phyloP scores from a whole-genome alignment of 2,329 filamentous ascomycete genomes.

The Neonectria punicea region DNA sequence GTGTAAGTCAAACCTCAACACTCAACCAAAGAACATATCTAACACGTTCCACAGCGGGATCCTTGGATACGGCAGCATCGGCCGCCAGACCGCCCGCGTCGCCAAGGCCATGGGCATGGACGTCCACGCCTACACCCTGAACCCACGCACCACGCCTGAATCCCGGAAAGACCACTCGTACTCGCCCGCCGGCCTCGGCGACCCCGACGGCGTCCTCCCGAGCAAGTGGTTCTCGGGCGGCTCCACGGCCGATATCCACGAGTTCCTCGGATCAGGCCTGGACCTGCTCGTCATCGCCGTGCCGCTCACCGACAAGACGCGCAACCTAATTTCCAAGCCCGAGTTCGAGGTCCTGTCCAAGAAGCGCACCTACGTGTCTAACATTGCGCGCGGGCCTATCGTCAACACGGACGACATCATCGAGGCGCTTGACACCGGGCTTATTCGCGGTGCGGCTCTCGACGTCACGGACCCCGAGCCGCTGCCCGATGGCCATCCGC shows the following conservation, averaged over 20 bases:
- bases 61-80: slow-evolving; percentile 65
- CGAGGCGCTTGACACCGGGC: slow-evolving; percentile 61
- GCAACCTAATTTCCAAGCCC: slow-evolving; percentile 59
- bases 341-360: slow-evolving; percentile 59
- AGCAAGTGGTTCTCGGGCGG: slow-evolving; percentile 62
- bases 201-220: slow-evolving; percentile 61
- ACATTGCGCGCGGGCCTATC: slow-evolving; percentile 73
- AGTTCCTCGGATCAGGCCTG: slow-evolving; percentile 61
- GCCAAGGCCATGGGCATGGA: slow-evolving; percentile 75
- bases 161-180: slow-evolving; percentile 73
- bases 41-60: slow-evolving; percentile 53
- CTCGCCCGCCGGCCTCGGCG: slow-evolving; percentile 73
- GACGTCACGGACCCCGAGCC: slow-evolving; percentile 87
- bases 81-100: slow-evolving; percentile 65
- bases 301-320: slow-evolving; percentile 61
- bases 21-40: neutral
- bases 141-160: slow-evolving; percentile 72
- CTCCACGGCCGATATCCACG: slow-evolving; percentile 55
- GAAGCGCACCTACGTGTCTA: slow-evolving; percentile 70
- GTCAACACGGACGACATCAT: slow-evolving; percentile 67
- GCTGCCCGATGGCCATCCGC: slow-evolving; percentile 71
- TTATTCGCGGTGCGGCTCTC: slow-evolving; percentile 72
- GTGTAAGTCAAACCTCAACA: slow-evolving; percentile 52
- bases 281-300: slow-evolving; percentile 64
- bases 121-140: slow-evolving; percentile 80